These are phyloP conservation scores for Lachnellula arida DNA, from an alignment of 2,329 filamentous ascomycete genomes.

Conservation along the genomic window DNA sequence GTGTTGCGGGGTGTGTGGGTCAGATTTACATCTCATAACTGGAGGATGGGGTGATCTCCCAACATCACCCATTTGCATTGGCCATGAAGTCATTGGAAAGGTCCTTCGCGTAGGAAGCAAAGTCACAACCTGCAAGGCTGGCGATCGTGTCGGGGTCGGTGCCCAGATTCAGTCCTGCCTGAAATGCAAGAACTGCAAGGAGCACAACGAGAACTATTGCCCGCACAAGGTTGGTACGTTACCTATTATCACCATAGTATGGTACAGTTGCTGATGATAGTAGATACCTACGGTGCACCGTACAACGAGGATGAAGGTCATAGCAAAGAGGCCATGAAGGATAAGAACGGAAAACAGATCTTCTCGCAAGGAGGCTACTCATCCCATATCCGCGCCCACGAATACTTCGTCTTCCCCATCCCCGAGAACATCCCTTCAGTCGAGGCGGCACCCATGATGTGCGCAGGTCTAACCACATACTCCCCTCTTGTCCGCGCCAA, in stretches of 20 bases:
- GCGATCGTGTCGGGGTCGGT: conserved; percentile 48
- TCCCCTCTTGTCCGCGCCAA: conserved; percentile 45
- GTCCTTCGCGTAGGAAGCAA: conserved; percentile 49
- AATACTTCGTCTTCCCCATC: conserved; percentile 55
- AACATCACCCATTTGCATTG: conserved; percentile 31
- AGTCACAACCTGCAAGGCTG: conserved; percentile 50
- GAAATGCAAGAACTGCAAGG: conserved; percentile 35
- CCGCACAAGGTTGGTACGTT: conserved; percentile 19
- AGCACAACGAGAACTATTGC: conserved; percentile 26
- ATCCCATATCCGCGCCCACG: conserved; percentile 44
- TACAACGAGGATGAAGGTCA: conserved; percentile 22
- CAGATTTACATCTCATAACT: conserved; percentile 65
- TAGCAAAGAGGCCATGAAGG: conserved; percentile 19
- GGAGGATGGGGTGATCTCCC: conserved; percentile 40
- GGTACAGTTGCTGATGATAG: not conserved
- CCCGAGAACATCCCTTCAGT: conserved; percentile 47
- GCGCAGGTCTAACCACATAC: conserved; percentile 65
- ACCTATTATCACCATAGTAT: not conserved
- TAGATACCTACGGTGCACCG: conserved; percentile 19
- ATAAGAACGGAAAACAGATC: conserved; percentile 19
- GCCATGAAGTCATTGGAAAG: conserved; percentile 46
- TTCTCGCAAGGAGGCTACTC: conserved; percentile 26
- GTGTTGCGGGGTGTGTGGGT: conserved; percentile 70
- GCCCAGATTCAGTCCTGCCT: conserved; percentile 48
- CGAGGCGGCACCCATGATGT: conserved; percentile 62